These are phyloP conservation scores for Linum usitatissimum DNA, from an alignment of 345 rosid species.

Conservation along the genomic window DNA sequence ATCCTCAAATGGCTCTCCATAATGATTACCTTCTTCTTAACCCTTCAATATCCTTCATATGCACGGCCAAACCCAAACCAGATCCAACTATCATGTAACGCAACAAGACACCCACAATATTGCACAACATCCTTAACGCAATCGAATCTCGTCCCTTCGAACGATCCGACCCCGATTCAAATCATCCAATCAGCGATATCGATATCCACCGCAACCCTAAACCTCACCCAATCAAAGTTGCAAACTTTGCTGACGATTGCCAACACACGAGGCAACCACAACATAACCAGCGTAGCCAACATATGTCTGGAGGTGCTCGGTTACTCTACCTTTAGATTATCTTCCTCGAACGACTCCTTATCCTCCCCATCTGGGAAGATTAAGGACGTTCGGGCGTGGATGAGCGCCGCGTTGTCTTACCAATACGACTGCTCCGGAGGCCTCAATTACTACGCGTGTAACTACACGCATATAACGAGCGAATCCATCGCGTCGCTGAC, in stretches of 20 bases:
- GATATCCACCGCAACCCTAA: constrained; percentile 44
- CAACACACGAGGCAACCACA: constrained; percentile 38
- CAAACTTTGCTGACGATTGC: constrained; percentile 30
- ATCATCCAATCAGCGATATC: constrained; percentile 58
- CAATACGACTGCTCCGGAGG: constrained; percentile 72
- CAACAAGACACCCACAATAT: constrained; percentile 46
- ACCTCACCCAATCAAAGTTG: constrained; percentile 42
- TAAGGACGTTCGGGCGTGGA: constrained; percentile 76
- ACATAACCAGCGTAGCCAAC: constrained; percentile 51
- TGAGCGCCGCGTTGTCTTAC: constrained; percentile 60
- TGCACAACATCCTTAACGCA: constrained; percentile 35
- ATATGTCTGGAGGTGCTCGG: constrained; percentile 48
- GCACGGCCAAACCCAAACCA: background rate
- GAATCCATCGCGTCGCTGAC: constrained; percentile 56
- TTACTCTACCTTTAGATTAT: constrained; percentile 41
- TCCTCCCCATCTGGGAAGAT: constrained; percentile 30
- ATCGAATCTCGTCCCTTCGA: constrained; percentile 14
- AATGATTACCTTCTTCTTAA: constrained; percentile 6
- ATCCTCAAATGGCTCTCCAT: no score
- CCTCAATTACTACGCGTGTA: constrained; percentile 42
- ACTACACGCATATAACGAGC: constrained; percentile 38
- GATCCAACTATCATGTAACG: constrained; percentile 45
- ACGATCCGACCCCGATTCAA: constrained; percentile 37
- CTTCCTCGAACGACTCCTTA: constrained; percentile 23
- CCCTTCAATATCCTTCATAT: constrained; percentile 5